phyloP scores from a whole-genome alignment of 345 rosid genomes.

The Citrus maxima region DNA sequence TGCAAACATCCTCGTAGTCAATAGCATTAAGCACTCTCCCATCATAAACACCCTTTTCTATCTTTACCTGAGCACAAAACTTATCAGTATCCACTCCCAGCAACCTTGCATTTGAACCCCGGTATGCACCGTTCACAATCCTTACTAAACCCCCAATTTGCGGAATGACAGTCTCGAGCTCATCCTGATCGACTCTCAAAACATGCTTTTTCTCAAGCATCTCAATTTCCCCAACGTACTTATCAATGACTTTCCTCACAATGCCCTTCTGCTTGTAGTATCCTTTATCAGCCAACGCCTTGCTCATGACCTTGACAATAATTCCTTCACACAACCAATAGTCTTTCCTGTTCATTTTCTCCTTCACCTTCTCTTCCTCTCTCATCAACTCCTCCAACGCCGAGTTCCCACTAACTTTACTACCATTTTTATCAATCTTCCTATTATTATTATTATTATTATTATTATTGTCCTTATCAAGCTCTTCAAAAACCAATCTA shows the following conservation, averaged over 20 bases:
- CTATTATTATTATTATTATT: background rate
- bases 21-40: slow-evolving; percentile 80
- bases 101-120: slow-evolving; percentile 74
- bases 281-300: slow-evolving; percentile 69
- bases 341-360: slow-evolving; percentile 76
- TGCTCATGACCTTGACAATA: slow-evolving; percentile 88
- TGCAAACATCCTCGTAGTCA: slow-evolving; percentile 90
- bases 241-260: slow-evolving; percentile 79
- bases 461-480: slow-evolving; percentile 19
- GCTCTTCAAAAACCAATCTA: slow-evolving; percentile 58
- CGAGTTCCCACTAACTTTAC: slow-evolving; percentile 32
- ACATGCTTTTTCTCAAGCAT: slow-evolving; percentile 78
- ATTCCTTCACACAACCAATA: slow-evolving; percentile 89
- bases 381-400: slow-evolving; percentile 89
- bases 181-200: slow-evolving; percentile 88
- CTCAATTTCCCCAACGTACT: slow-evolving; percentile 81
- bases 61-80: slow-evolving; percentile 80
- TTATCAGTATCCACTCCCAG: slow-evolving; percentile 77
- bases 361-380: slow-evolving; percentile 84
- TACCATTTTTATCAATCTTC: slow-evolving; percentile 35
- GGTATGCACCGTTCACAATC: slow-evolving; percentile 90
- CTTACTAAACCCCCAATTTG: slow-evolving; percentile 75
- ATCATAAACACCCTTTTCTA: slow-evolving; percentile 91
- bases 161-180: slow-evolving; percentile 93
- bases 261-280: slow-evolving; percentile 90